Evolutionary conservation across 768 basidiomycete species (phyloP).

Genomic region (Trametes cingulata): DNA sequence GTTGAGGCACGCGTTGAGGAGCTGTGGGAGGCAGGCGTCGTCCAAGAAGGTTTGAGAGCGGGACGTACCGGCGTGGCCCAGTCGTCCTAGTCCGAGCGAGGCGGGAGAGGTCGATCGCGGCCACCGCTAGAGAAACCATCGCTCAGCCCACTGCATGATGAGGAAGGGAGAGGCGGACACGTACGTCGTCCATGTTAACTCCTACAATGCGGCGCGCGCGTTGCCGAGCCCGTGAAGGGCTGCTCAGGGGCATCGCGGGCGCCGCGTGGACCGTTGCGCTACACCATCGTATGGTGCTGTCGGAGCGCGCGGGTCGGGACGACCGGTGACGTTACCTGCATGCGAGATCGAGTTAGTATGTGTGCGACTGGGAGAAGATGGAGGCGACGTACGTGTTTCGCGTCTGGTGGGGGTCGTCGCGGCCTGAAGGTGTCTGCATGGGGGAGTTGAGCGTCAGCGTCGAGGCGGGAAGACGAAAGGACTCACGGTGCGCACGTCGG

Average conservation of each 20-base stretch:
- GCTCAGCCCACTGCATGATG: too few relatives aligned
- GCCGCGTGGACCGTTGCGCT: background rate
- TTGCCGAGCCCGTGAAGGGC: background rate
- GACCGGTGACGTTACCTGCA: background rate
- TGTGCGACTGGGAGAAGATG: background rate
- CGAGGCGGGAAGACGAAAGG: too few relatives aligned
- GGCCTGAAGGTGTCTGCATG: too few relatives aligned
- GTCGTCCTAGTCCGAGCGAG: too few relatives aligned
- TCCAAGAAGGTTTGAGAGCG: too few relatives aligned
- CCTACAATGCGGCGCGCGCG: constrained; percentile 2
- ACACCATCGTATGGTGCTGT: background rate
- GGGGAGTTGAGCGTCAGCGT: too few relatives aligned
- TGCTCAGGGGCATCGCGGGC: background rate
- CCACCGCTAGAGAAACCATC: too few relatives aligned
- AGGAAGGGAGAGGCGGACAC: background rate
- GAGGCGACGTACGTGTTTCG: background rate
- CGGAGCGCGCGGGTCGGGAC: background rate
- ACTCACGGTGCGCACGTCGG: too few relatives aligned
- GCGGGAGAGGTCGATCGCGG: too few relatives aligned
- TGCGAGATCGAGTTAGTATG: background rate
- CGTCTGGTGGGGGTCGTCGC: background rate
- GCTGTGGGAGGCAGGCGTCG: too few relatives aligned
- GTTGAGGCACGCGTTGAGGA: too few relatives aligned
- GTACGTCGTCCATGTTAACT: background rate
- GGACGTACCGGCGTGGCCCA: too few relatives aligned